phyloP scores from a whole-genome alignment of 2,329 filamentous ascomycete species.

The Beauveria asiatica region DNA sequence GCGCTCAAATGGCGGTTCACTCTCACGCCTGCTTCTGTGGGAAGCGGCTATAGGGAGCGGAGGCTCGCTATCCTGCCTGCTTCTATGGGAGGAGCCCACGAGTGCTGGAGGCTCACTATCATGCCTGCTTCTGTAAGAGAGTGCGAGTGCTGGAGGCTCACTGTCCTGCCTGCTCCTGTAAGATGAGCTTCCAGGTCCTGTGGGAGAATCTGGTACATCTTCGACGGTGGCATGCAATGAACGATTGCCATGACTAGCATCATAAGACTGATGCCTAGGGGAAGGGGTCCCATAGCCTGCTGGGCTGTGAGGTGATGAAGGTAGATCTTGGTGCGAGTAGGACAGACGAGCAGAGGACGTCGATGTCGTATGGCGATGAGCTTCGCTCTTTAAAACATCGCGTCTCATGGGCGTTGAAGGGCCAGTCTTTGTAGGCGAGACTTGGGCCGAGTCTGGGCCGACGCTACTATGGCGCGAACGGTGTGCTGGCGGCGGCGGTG shows the following conservation, averaged over 20 bases:
- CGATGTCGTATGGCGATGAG: conserved; percentile 42
- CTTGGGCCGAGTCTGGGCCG: conserved; percentile 31
- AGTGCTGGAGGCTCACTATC: conserved; percentile 3
- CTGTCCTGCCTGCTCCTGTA: not conserved
- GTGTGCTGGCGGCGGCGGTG: conserved; percentile 46
- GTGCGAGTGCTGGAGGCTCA: not conserved
- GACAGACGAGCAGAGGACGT: conserved; percentile 46
- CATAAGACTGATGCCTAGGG: conserved; percentile 43
- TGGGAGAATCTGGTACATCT: conserved; percentile 50
- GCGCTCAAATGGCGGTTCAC: not conserved
- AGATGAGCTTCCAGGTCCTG: conserved; percentile 1
- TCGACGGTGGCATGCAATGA: conserved; percentile 56
- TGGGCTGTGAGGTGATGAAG: conserved; percentile 19
- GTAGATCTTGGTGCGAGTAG: conserved; percentile 41
- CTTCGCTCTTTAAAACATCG: conserved; percentile 48
- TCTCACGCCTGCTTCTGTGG: not conserved
- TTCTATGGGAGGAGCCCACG: not conserved
- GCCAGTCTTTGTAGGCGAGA: conserved; percentile 32
- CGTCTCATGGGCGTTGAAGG: conserved; percentile 47
- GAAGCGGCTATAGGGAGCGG: not conserved
- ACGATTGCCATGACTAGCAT: conserved; percentile 36
- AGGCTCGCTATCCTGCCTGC: conserved; percentile 2
- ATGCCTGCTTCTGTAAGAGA: not conserved
- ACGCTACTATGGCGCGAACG: conserved; percentile 38
- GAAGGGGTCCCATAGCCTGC: conserved; percentile 28